Conservation (phyloP, 179 eudicot species). For the Beta macrorhiza region DNA sequence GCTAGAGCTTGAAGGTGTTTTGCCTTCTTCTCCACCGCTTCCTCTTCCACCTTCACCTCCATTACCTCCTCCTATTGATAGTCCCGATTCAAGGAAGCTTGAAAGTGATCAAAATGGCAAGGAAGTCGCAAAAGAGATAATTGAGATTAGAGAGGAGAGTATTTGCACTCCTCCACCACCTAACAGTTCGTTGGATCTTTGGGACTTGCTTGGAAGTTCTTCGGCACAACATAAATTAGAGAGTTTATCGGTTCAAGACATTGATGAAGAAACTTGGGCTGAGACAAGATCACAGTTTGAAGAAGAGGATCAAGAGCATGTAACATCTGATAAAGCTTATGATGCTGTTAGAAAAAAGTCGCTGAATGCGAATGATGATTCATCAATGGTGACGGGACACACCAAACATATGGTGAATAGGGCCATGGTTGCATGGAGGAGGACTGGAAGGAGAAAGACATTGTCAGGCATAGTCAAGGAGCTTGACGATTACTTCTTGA, state of each 20-base stretch:
- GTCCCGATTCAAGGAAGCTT: constrained; percentile 55
- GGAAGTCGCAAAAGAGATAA: constrained; percentile 46
- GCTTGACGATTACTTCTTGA: constrained; percentile 76
- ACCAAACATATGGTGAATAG: constrained; percentile 48
- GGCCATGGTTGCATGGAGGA: constrained; percentile 62
- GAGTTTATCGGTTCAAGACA: constrained; percentile 33
- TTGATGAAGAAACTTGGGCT: constrained; percentile 77
- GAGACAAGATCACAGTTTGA: constrained; percentile 64
- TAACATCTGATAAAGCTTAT: constrained; percentile 17
- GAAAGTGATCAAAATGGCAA: constrained; percentile 21
- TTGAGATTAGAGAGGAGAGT: constrained; percentile 43
- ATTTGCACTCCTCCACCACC: constrained; percentile 58
- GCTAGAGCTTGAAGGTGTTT: constrained; percentile 48
- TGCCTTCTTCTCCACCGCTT: constrained; percentile 66
- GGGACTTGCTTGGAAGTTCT: constrained; percentile 52
- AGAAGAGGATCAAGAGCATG: constrained; percentile 50
- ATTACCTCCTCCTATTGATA: constrained; percentile 60
- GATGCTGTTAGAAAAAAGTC: constrained; percentile 25
- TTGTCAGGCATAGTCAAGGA: constrained; percentile 60
- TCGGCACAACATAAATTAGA: constrained; percentile 34
- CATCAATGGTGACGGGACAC: constrained; percentile 46
- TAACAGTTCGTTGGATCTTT: constrained; percentile 49
- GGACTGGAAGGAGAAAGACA: constrained; percentile 41
- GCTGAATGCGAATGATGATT: constrained; percentile 38
- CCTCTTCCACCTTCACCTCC: constrained; percentile 80